Conservation (phyloP, 1,284 basidiomycete species). For the Melampsora americana region DNA sequence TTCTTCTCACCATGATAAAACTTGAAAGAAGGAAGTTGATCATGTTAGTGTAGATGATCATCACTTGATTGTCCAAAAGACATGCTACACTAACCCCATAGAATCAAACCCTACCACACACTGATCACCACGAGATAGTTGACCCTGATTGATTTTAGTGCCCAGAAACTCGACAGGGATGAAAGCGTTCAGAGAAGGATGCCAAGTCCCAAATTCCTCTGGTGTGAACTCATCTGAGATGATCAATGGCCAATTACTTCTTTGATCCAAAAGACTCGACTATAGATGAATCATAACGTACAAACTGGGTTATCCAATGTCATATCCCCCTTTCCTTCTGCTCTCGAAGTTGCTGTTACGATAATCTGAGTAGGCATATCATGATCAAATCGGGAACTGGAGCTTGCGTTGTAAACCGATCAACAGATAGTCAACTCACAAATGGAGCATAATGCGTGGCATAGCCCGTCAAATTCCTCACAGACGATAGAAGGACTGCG, state of each 20-base stretch:
- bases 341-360: conserved; percentile 37
- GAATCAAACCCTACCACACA: conserved; percentile 44
- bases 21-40: conserved; percentile 3
- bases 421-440: conserved; percentile 23
- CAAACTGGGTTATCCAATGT: conserved; percentile 44
- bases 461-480: conserved; percentile 30
- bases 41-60: not conserved
- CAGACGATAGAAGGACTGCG: conserved; percentile 33
- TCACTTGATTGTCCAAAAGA: not conserved
- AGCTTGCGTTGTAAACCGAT: not conserved
- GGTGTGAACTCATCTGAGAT: conserved; percentile 42
- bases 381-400: not conserved
- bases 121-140: conserved; percentile 20
- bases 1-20: conserved; percentile 1
- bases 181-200: conserved; percentile 39
- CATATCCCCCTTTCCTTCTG: conserved; percentile 36
- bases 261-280: not conserved
- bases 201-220: conserved; percentile 43
- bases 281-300: conserved; percentile 10
- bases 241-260: not conserved
- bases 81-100: conserved; percentile 27
- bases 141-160: conserved; percentile 30
- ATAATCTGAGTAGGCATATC: conserved; percentile 17
- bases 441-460: conserved; percentile 42
- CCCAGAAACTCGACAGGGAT: conserved; percentile 42